Conservation (phyloP, 352 stramenopile genomes). For the Blastocystis sp. region DNA sequence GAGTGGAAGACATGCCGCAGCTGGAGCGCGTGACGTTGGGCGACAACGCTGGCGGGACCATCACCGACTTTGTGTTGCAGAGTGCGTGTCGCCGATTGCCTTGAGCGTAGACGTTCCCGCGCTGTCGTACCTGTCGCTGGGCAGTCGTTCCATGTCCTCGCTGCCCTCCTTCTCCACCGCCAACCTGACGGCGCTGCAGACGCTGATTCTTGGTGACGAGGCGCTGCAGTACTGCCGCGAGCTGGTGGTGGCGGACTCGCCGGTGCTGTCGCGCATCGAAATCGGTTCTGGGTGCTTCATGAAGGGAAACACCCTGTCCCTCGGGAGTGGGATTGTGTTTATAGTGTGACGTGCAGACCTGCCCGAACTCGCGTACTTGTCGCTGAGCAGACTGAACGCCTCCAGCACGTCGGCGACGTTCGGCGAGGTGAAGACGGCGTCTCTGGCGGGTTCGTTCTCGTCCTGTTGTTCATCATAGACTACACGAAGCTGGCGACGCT, state of each 20-base stretch:
- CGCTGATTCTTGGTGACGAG: background rate
- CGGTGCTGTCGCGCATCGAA: background rate
- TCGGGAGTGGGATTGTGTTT: background rate
- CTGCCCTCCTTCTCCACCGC: background rate
- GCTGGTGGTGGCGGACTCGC: background rate
- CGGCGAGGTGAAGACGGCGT: background rate
- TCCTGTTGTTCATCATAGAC: background rate
- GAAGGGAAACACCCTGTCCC: background rate
- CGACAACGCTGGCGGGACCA: background rate
- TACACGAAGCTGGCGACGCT: background rate
- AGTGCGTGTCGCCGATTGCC: background rate
- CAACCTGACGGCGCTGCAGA: background rate
- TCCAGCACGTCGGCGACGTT: background rate
- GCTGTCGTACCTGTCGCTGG: background rate
- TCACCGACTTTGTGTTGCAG: background rate
- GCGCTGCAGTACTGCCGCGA: background rate
- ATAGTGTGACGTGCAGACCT: background rate
- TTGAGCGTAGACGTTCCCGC: background rate
- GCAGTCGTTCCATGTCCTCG: background rate
- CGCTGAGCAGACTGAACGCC: background rate
- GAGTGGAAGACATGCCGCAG: background rate
- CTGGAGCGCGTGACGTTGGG: background rate
- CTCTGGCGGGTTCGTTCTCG: background rate
- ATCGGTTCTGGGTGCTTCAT: background rate
- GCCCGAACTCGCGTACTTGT: background rate